These are phyloP conservation scores for Leishmania arabica DNA, from an alignment of 208 protist genomes.

Conservation along the genomic window DNA sequence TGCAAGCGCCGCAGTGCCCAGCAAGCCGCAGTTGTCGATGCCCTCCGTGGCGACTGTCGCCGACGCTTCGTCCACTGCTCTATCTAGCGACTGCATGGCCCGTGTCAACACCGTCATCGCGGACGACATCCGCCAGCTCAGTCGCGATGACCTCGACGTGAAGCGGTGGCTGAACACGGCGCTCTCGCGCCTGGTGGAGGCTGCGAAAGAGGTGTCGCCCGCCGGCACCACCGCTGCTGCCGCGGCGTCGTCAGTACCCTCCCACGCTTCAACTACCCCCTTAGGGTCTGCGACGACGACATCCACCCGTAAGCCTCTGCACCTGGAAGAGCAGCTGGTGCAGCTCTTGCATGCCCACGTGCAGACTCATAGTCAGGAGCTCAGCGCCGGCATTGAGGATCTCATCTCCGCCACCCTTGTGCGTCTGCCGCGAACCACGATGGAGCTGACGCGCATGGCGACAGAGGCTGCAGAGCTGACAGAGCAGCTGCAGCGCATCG, in stretches of 20 bases:
- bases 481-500: conserved; percentile 46
- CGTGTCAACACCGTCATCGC: conserved; percentile 20
- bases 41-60: not conserved
- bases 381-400: conserved; percentile 56
- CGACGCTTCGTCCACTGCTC: not conserved
- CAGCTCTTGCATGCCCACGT: conserved; percentile 46
- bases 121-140: conserved; percentile 33
- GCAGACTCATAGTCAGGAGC: conserved; percentile 58
- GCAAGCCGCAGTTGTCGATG: not conserved
- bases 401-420: conserved; percentile 65
- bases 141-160: conserved; percentile 44
- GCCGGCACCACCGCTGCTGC: not conserved
- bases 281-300: not conserved
- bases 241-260: not conserved
- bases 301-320: conserved; percentile 6
- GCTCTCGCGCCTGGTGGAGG: conserved; percentile 27
- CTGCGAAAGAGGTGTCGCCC: conserved; percentile 8
- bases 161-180: conserved; percentile 63
- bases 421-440: conserved; percentile 65
- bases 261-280: not conserved
- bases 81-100: conserved; percentile 26
- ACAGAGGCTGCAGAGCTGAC: conserved; percentile 56
- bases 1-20: not conserved
- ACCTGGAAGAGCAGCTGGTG: conserved; percentile 45
- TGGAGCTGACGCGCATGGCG: conserved; percentile 74